Conservation (phyloP, 2,329 filamentous ascomycete genomes). For the Cadophora sp. region DNA sequence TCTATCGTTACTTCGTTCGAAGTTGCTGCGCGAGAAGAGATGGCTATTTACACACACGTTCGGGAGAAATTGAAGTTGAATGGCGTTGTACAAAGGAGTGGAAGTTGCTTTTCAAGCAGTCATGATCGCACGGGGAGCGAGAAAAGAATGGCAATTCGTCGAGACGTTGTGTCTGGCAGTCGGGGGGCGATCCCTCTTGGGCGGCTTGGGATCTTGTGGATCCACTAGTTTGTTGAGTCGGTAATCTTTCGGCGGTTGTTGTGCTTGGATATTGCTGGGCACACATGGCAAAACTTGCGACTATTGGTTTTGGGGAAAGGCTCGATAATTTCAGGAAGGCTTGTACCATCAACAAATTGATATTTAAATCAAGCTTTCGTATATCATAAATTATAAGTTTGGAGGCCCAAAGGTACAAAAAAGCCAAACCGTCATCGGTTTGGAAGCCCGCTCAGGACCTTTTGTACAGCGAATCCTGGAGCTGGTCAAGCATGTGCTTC, state of each 20-base stretch:
- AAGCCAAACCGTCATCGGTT: background rate
- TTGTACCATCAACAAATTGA: too few species aligned
- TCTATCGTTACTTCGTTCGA: background rate
- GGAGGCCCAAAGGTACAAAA: background rate
- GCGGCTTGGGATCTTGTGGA: background rate
- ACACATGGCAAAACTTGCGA: slow-evolving; percentile 2
- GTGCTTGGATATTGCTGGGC: slow-evolving; percentile 9
- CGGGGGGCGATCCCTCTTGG: slow-evolving; percentile 16
- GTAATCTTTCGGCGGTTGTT: slow-evolving; percentile 21
- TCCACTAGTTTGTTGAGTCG: slow-evolving; percentile 32
- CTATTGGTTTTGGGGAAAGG: background rate
- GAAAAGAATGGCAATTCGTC: slow-evolving; percentile 31
- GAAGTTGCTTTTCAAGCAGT: slow-evolving; percentile 26
- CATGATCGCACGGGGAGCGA: slow-evolving; percentile 31
- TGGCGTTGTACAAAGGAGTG: slow-evolving; percentile 26
- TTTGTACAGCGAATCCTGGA: slow-evolving; percentile 7
- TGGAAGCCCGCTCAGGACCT: slow-evolving; percentile 2
- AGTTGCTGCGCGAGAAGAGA: background rate
- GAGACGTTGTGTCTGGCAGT: slow-evolving; percentile 25
- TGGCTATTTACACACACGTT: slow-evolving; percentile 5
- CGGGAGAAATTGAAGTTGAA: slow-evolving; percentile 7
- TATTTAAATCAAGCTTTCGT: background rate
- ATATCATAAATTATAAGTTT: background rate
- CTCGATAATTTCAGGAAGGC: background rate
- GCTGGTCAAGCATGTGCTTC: slow-evolving; percentile 16